Percentiles rank a stretch among this genome's conserved stretches.
These are phyloP conservation scores for Termitomyces sp. DNA, from an alignment of 768 basidiomycete genomes.

Conservation along the genomic window DNA sequence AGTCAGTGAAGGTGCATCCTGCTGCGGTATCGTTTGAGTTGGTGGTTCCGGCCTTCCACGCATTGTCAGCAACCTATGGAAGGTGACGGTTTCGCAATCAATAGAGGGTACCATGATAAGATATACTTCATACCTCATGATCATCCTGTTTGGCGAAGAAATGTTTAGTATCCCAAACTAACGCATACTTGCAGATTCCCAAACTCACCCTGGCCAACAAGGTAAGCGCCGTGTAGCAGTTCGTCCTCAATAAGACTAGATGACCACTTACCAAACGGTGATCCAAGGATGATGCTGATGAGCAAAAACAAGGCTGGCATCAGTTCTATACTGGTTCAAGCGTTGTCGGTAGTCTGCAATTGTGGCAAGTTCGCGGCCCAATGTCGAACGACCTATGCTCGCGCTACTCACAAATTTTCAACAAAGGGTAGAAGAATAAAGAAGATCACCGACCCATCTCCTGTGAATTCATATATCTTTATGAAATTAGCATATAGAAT, in stretches of 20 bases:
- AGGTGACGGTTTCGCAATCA: neutral
- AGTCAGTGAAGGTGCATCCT: slow-evolving; percentile 47
- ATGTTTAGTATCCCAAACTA: neutral
- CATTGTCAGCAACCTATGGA: slow-evolving; percentile 1
- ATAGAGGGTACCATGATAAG: neutral
- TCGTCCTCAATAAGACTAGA: neutral
- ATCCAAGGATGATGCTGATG: slow-evolving; percentile 52
- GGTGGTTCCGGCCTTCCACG: slow-evolving; percentile 2
- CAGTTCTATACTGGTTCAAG: slow-evolving; percentile 47
- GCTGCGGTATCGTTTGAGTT: slow-evolving; percentile 42
- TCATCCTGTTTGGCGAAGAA: neutral
- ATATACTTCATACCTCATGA: neutral
- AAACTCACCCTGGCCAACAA: neutral
- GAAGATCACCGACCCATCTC: neutral
- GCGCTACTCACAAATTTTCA: neutral
- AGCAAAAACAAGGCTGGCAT: slow-evolving; percentile 38
- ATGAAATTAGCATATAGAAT: neutral
- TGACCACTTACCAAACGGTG: slow-evolving; percentile 25
- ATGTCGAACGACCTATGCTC: slow-evolving; percentile 37
- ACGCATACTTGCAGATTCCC: neutral
- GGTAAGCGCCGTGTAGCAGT: neutral
- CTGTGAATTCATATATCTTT: neutral
- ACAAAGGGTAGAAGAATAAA: neutral
- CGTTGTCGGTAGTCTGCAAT: slow-evolving; percentile 51
- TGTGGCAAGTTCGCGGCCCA: slow-evolving; percentile 51